Base-by-base conservation (phyloP, 345 rosid genomes). In the Dipteronia dyeriana region DNA sequence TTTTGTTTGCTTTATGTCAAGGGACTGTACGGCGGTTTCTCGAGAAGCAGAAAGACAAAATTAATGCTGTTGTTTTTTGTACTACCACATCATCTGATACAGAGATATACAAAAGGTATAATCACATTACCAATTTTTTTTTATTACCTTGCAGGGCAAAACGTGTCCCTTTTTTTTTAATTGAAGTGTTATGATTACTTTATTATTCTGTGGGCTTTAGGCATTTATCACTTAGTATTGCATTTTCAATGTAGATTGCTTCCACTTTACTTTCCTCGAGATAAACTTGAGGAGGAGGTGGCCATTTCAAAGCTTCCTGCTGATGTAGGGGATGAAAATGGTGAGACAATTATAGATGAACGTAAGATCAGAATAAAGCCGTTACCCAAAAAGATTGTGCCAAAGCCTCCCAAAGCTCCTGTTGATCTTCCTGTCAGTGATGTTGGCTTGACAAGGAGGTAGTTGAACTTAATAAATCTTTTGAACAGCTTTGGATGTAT, bases 281-380 rank as follows among this genome's bases (percentile, higher is more conserved):
- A 92, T 74, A 90, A 94, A 76, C 93, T 87, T 70, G 99, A 96
- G 82, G 98, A 94, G 88, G 94, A 89, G 79, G 83, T 89, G 71
- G 95, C 98, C 76, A 87, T 88, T 59, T 88, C 90, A 72, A 96
- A 96, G 85, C 99, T 96, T 79, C 99, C 99, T 57, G 90, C 95
- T 78, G 99, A 96, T 83, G 92, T 91, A 76, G 97, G 99, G 81
- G 99, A 96, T 87, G 99, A 96, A 78, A 96, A 96, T 86, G 99
- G 99, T 45, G 99, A 92, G 85, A 91, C 99, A 11, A 86, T 86
- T 75, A 90, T 92, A 76, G 97, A 92, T 83, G 99, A 96, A 82
- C 98, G 99, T 76, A 92, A 92, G 81, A 96, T 96, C 79, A 88
- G 98, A 88, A 96, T 96, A 89, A 88, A 89, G 85, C 90, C 97